Evolutionary conservation across 169 alveolate species (phyloP), one percentile per base, ranked within the genome.

Genomic region (Plasmodium cynomolgi): DNA sequence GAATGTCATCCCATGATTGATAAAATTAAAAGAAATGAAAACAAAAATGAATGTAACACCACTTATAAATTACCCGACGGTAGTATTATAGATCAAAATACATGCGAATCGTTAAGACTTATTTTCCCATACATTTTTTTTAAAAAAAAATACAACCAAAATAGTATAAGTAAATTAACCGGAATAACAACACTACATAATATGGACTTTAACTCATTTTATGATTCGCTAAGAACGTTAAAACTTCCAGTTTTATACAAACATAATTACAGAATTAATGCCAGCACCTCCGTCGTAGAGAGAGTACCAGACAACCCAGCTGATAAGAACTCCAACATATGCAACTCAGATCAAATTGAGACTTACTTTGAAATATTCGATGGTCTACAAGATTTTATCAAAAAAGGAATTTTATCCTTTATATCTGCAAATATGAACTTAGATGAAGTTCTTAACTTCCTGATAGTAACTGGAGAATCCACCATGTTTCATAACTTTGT

Each of bases 31-130:
- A 84, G 56, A 56, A 11, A 41, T 34, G 50, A 15, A 31, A 44
- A 74, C 39, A 17, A 29, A 9, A 91, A 39, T 77, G 94, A 93
- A 17, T 72, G 54, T 29, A 56, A 41, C 68, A 77, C 41, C 58
- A 94, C 92, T 79, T 96, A 85, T 82, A 95, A 93, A 17, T 84
- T 96, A 50, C 97, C 97, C 1, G 97, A 96, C 81, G 97, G 97
- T 37, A 95, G 77, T 33, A 75, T 77, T 50, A 73, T 96, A 26
- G 96, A 95, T 77, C 77, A 93, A 17, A 83, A 75, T 13, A 81
- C 92, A 37, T 90, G 96, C 11, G 93, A 95, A 58, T 33, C 84
- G 34, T 77, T 96, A 37, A 91, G 93, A 56, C 96, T 96, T 39
- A 93, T 96, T 29, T 41, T 91, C 34, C 92, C 91, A 5, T 91